Conservation (phyloP, 2,329 filamentous ascomycete genomes). For the Nothopassalora personata region DNA sequence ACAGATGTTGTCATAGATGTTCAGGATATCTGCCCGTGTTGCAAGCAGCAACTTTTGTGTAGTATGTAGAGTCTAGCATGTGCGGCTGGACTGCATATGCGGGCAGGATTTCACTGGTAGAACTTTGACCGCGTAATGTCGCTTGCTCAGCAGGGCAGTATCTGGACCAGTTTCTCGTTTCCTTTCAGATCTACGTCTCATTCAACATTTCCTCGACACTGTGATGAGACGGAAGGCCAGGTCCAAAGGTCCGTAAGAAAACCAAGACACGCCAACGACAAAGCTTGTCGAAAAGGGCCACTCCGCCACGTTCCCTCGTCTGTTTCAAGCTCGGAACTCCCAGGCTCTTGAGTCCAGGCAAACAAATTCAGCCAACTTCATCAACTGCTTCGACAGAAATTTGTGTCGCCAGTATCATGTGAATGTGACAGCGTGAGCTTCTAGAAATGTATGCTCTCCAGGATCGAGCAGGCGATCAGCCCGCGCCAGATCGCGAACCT, state of each 20-base stretch:
- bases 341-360: background rate
- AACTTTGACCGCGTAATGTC: background rate
- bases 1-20: background rate
- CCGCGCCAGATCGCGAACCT: background rate
- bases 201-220: no score
- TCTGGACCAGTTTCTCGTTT: background rate
- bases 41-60: no score
- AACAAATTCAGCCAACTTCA: background rate
- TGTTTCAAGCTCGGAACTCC: background rate
- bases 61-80: background rate
- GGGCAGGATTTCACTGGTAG: background rate
- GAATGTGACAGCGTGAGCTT: background rate
- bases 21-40: no score
- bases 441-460: background rate
- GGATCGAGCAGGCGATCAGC: background rate
- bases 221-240: no score
- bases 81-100: background rate
- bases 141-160: background rate
- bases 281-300: background rate
- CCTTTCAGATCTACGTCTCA: no score
- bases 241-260: no score
- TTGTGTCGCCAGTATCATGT: background rate
- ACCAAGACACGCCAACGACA: background rate
- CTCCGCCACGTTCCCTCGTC: background rate
- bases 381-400: background rate